Percentiles rank a stretch among this genome's conserved stretches.
Evolutionary conservation across 1,284 basidiomycete genomes (phyloP).

Genomic region (Golubevia pallescens): DNA sequence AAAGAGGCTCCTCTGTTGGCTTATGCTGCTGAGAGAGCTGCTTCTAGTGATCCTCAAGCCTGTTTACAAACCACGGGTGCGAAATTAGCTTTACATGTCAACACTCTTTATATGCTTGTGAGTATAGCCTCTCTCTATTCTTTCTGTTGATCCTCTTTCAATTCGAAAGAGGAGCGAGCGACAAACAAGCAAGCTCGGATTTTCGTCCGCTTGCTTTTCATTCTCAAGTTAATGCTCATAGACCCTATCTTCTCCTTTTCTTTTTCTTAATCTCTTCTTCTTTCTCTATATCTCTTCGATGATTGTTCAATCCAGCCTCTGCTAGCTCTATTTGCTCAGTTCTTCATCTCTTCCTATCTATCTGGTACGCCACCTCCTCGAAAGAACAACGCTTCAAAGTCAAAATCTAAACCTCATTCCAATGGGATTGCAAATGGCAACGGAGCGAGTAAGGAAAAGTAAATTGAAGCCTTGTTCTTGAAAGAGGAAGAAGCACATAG

Average conservation of each 20-base stretch:
- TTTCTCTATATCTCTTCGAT: neutral
- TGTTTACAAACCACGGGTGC: constrained; percentile 42
- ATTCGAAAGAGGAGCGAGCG: too few relatives aligned
- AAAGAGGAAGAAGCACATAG: too few relatives aligned
- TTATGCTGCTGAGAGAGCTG: constrained; percentile 20
- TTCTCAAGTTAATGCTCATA: neutral
- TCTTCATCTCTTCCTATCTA: constrained; percentile 45
- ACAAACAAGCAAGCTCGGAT: too few relatives aligned
- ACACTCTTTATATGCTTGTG: constrained; percentile 47
- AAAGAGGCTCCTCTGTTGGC: constrained; percentile 9
- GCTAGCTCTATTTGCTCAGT: constrained; percentile 43
- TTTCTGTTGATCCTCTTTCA: neutral
- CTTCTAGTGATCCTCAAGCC: constrained; percentile 11
- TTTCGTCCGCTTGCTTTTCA: neutral
- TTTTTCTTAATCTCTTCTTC: neutral
- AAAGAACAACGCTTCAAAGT: too few relatives aligned
- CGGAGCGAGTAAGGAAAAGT: too few relatives aligned
- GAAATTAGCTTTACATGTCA: constrained; percentile 43
- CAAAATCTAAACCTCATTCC: too few relatives aligned
- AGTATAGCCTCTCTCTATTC: constrained; percentile 7
- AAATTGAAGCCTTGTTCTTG: too few relatives aligned
- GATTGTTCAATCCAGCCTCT: constrained; percentile 23
- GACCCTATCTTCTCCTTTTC: neutral
- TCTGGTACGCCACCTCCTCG: too few relatives aligned
- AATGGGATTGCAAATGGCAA: too few relatives aligned